Percentiles rank a stretch among this genome's conserved stretches.
phyloP scores from a whole-genome alignment of 345 rosid genomes.

The Citrus maxima region DNA sequence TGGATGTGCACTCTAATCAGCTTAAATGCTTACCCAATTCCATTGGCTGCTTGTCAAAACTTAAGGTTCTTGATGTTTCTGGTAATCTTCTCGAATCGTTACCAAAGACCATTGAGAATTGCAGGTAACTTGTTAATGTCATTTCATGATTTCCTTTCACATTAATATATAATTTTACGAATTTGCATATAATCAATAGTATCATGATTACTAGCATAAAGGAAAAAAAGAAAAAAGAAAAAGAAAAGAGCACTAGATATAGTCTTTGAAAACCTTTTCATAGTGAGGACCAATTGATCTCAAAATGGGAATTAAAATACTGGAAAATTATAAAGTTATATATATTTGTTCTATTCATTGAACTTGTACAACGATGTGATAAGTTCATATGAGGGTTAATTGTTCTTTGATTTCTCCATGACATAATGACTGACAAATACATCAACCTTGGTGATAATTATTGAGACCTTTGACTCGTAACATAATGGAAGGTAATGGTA shows the following conservation, averaged over 20 bases:
- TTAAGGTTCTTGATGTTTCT: constrained; percentile 72
- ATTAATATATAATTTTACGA: neutral
- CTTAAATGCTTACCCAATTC: constrained; percentile 75
- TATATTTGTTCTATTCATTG: neutral
- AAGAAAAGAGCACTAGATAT: too few relatives aligned
- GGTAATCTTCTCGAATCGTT: constrained; percentile 62
- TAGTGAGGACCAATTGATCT: neutral
- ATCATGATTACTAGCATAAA: neutral
- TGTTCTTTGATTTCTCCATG: neutral
- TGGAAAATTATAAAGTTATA: neutral
- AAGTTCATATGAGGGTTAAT: neutral
- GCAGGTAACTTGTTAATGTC: constrained; percentile 50
- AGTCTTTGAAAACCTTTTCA: too few relatives aligned
- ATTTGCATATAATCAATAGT: neutral
- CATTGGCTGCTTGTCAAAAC: constrained; percentile 78
- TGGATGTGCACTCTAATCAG: constrained; percentile 86
- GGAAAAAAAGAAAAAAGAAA: too few relatives aligned
- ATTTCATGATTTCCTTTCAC: neutral
- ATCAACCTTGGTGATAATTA: neutral
- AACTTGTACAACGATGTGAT: neutral
- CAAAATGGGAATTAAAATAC: neutral
- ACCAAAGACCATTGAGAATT: constrained; percentile 73
- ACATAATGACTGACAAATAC: neutral
- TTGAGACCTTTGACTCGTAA: neutral
- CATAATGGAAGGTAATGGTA: neutral